Evolutionary conservation across 139 green algal genomes (phyloP), one percentile per base, ranked within the genome.

Genomic region (Chlorella sp.): DNA sequence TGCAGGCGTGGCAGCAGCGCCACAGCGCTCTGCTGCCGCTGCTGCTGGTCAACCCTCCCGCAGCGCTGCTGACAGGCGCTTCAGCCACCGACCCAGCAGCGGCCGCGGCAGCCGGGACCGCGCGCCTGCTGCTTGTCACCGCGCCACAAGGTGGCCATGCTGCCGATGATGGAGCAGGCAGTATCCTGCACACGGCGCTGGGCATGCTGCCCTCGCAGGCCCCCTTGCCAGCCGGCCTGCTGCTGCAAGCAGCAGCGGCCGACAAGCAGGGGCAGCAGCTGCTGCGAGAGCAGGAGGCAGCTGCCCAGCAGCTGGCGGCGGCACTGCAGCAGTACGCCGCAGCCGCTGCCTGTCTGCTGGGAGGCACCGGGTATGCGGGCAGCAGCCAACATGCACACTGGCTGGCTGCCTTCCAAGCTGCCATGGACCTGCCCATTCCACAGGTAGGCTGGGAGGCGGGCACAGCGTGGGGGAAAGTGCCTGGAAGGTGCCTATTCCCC

Each of bases 281-380:
- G 78, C 48, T 94, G 73, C 39, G 28, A 0, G 68, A 89, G 79
- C 88, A 84, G 18, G 88, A 82, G 0, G 68, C 88, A 18, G 83
- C 87, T 4, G 34, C 90, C 1, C 57, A 48, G 5, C 57, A 71
- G 34, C 85, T 86, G 60, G 64, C 79, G 0, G 86, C 36, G 4
- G 85, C 83, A 26, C 71, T 95, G 73, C 86, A 90, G 84, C 81
- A 90, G 81, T 94, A 92, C 80, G 64, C 77, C 19, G 86, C 91
- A 16, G 92, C 90, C 4, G 61, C 90, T 32, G 69, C 79, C 24
- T 80, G 79, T 61, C 78, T 89, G 79, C 73, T 92, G 22, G 85
- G 86, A 4, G 85, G 86, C 34, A 3, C n/a, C 0, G 42, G 42
- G 21, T 93, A 93, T 28, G 66, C 75, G 19, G 66, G 85, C 37